A percentile compares a stretch with the other conserved stretches of the same genome.
These are phyloP conservation scores for Aspergillus indologenus DNA, from an alignment of 495 filamentous ascomycete species.

Conservation along the genomic window DNA sequence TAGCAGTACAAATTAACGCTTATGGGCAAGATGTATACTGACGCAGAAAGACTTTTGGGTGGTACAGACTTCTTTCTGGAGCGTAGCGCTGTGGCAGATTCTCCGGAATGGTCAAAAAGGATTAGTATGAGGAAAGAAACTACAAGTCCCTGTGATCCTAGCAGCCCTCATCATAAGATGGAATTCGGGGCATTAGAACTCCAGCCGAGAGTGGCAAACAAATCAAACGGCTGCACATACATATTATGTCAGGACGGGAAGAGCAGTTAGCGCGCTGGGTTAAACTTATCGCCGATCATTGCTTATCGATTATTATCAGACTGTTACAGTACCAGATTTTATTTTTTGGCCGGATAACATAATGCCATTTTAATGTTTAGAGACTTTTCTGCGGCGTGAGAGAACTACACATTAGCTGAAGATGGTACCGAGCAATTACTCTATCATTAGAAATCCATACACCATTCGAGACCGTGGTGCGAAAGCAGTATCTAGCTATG, in stretches of 20 bases:
- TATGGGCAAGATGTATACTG: background rate
- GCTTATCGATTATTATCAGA: background rate
- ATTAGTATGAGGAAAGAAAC: background rate
- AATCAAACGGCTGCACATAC: background rate
- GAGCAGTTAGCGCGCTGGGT: background rate
- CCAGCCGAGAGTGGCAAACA: slow-evolving; percentile 16
- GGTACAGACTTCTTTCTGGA: background rate
- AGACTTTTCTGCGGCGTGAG: too few relatives aligned
- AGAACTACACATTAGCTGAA: too few relatives aligned
- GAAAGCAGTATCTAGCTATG: too few relatives aligned
- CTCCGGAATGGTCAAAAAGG: background rate
- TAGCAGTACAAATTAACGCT: background rate
- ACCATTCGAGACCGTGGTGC: too few relatives aligned
- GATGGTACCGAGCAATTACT: too few relatives aligned
- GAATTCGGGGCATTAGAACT: slow-evolving; percentile 10
- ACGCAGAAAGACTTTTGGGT: background rate
- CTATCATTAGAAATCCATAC: too few relatives aligned
- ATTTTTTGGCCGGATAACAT: too few relatives aligned
- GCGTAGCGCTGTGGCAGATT: background rate
- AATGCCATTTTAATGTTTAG: too few relatives aligned
- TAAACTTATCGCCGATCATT: background rate
- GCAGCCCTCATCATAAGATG: background rate
- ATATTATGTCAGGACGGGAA: background rate
- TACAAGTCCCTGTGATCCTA: background rate
- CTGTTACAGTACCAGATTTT: background rate